Percentiles rank a stretch among this genome's conserved stretches.
phyloP scores from a whole-genome alignment of 176 grass and related monocot genomes.

The Juncus effusus region DNA sequence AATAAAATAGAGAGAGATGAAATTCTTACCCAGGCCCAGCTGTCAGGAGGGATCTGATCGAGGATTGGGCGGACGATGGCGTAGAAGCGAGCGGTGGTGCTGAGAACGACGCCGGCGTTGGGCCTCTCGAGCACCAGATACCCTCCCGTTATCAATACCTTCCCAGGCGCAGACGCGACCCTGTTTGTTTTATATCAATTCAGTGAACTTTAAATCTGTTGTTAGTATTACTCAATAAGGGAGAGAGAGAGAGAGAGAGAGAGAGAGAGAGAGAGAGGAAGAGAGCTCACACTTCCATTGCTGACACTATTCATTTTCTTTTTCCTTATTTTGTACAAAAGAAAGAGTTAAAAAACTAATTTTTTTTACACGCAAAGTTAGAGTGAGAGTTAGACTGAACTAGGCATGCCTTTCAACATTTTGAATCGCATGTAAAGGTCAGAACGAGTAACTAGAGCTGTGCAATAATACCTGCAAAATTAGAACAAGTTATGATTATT shows the following conservation, averaged over 20 bases:
- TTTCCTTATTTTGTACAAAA: slow-evolving; percentile 18
- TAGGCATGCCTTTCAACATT: slow-evolving; percentile 10
- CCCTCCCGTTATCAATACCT: slow-evolving; percentile 79
- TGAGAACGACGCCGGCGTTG: slow-evolving; percentile 80
- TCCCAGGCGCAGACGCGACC: slow-evolving; percentile 86
- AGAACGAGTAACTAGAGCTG: background rate
- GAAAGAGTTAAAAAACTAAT: slow-evolving; percentile 9
- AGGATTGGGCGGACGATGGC: slow-evolving; percentile 60
- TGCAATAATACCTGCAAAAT: slow-evolving; percentile 13
- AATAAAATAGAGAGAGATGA: background rate
- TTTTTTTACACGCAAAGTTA: slow-evolving; percentile 26
- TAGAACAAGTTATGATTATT: background rate
- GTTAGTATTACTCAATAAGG: no score
- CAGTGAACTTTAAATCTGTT: no score
- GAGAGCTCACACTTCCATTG: slow-evolving; percentile 41
- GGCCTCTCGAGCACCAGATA: slow-evolving; percentile 89
- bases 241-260: no score
- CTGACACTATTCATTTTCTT: slow-evolving; percentile 4
- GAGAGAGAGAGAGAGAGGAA: background rate
- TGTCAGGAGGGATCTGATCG: slow-evolving; percentile 50
- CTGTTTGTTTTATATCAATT: slow-evolving; percentile 22
- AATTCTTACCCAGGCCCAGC: slow-evolving; percentile 75
- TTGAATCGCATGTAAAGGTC: slow-evolving; percentile 7
- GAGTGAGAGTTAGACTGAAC: slow-evolving; percentile 7
- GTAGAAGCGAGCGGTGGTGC: slow-evolving; percentile 86